Evolutionary conservation across 306 rosid genomes (phyloP).

Genomic region (Cucurbita ficifolia): DNA sequence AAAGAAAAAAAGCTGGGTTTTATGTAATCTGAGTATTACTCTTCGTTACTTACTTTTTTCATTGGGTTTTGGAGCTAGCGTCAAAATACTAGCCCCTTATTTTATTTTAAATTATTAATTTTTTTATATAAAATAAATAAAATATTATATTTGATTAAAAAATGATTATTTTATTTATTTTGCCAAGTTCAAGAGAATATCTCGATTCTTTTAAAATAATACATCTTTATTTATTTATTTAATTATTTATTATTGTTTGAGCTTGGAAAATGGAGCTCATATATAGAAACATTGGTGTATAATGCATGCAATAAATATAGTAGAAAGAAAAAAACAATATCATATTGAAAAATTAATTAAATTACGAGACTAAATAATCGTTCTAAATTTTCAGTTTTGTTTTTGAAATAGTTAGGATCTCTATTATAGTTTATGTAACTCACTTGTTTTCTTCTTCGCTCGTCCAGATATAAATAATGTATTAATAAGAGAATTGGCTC

Average conservation of each 20-base stretch:
- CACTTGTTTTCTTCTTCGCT: too few relatives aligned
- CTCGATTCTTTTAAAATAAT: not conserved
- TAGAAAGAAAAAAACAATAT: not conserved
- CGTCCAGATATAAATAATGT: too few relatives aligned
- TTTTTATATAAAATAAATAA: not conserved
- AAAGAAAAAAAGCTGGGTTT: not conserved
- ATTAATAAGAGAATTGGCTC: too few relatives aligned
- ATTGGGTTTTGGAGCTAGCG: not conserved
- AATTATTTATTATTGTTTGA: not conserved
- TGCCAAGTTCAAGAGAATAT: constrained; percentile 1
- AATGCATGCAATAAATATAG: too few relatives aligned
- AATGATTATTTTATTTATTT: not conserved
- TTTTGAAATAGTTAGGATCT: too few relatives aligned
- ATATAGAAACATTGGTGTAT: too few relatives aligned
- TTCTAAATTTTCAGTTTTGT: too few relatives aligned
- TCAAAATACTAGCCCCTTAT: not conserved
- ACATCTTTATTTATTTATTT: not conserved
- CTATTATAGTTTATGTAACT: too few relatives aligned
- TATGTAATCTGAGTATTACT: constrained; percentile 8
- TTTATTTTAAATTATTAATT: not conserved
- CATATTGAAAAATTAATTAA: too few relatives aligned
- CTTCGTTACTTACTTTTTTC: not conserved
- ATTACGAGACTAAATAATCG: too few relatives aligned
- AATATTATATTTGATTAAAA: too few relatives aligned
- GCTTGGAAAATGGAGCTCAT: not conserved